Evolutionary conservation across 2,329 filamentous ascomycete species (phyloP), one percentile per base, ranked within the genome.

Genomic region (Fusarium humuli): DNA sequence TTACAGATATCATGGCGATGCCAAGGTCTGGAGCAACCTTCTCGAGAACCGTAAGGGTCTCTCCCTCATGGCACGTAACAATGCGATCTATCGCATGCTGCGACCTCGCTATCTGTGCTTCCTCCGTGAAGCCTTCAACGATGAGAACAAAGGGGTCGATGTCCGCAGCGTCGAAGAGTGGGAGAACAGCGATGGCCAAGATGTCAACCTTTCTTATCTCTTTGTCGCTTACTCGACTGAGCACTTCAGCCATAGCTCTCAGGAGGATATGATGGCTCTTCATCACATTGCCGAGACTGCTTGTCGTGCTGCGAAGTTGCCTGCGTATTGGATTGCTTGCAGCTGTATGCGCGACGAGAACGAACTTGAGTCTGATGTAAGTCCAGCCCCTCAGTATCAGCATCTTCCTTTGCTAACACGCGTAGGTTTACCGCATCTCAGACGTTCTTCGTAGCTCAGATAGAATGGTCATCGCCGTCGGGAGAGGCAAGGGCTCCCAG

Each of bases 181-280:
- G 71, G 72, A 75, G 56, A 64, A 56, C 14, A 72, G 37, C 13
- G 70, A 75, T 18, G 70, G 70, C 3, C 47, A 61, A 23, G 71
- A 76, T 30, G 32, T 32, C 13, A 73, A 52, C 34, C 56, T 76
- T 27, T 47, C 50, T 45, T 76, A 75, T 46, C 54, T 76, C 16
- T 76, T 76, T 27, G 72, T 76, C 23, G 73, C 72, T 2, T 76
- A 76, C 65, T 75, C 74, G 4, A 72, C 72, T 18, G 69, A 74
- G 53, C 71, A 76, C 8, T 76, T 76, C 32, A 72, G 45, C 10
- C 73, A 76, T 45, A 45, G 37, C 22, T 72, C 70, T 22, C 67
- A 74, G 22, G 61, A 62, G 16, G 69, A 74, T 23, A 75, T 75
- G 71, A 48, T 69, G 37, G 73, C 71, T 18, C 70, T 76, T 25